Conservation (phyloP, 2,329 filamentous ascomycete genomes). For the Exophiala sideris region DNA sequence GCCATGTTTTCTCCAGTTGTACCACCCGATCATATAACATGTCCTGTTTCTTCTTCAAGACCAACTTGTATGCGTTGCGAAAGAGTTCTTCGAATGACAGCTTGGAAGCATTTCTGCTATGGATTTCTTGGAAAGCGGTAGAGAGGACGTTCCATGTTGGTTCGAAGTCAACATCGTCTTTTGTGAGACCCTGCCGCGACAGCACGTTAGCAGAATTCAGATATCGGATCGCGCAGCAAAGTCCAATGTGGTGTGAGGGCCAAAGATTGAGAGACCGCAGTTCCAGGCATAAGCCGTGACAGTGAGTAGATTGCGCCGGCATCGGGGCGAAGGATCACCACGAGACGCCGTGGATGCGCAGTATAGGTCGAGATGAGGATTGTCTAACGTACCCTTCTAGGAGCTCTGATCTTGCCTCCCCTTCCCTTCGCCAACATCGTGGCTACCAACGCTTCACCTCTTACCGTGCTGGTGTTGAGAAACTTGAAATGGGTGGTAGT, state of each 20-base stretch:
- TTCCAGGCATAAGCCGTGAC: not conserved
- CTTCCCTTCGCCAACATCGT: conserved; percentile 53
- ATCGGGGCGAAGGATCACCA: not conserved
- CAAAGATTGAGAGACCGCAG: not conserved
- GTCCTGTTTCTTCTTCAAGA: conserved; percentile 80
- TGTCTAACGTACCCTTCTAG: conserved; percentile 58
- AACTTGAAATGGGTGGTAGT: not conserved
- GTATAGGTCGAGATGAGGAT: not conserved
- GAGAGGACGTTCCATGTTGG: conserved; percentile 74
- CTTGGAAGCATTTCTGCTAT: conserved; percentile 82
- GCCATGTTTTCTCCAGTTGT: conserved; percentile 77
- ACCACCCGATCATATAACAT: conserved; percentile 77
- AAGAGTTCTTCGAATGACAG: conserved; percentile 96
- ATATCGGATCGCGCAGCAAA: not conserved
- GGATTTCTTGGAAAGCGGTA: conserved; percentile 78
- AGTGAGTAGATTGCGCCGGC: not conserved
- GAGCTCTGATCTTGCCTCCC: conserved; percentile 61
- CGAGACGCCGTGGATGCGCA: not conserved
- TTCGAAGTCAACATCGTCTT: conserved; percentile 75
- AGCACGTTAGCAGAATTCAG: conserved; percentile 5
- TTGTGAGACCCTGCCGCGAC: conserved; percentile 50
- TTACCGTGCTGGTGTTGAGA: conserved; percentile 1
- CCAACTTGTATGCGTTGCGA: conserved; percentile 88
- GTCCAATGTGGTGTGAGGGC: not conserved
- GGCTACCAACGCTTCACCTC: conserved; percentile 4